Conservation (phyloP, 2,329 filamentous ascomycete species). For the Aspergillus ibericus region DNA sequence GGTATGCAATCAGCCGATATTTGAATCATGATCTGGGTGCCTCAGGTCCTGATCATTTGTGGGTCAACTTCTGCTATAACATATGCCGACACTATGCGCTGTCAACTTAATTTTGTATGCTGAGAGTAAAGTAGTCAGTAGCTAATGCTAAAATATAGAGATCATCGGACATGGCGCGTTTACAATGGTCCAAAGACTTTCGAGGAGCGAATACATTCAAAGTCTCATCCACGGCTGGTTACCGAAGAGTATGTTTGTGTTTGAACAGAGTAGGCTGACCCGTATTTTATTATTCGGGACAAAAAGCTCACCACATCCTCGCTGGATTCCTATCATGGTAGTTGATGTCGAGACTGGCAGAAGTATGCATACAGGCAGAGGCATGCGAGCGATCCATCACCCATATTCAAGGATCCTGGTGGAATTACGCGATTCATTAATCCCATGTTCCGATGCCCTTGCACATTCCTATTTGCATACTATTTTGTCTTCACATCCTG, state of each 20-base stretch:
- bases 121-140: too few species aligned
- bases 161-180: too few species aligned
- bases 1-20: too few species aligned
- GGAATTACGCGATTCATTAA: background rate
- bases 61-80: too few species aligned
- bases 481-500: background rate
- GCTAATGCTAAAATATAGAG: too few species aligned
- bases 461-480: background rate
- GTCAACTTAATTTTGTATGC: too few species aligned
- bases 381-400: slow-evolving; percentile 1
- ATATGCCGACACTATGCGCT: too few species aligned
- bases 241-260: too few species aligned
- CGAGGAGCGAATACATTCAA: too few species aligned
- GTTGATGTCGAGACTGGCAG: background rate
- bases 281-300: background rate
- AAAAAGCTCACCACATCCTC: background rate
- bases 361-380: background rate
- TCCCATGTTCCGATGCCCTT: background rate
- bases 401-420: background rate
- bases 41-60: too few species aligned
- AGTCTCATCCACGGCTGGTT: too few species aligned
- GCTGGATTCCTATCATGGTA: background rate
- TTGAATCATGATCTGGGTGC: background rate
- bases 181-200: too few species aligned
- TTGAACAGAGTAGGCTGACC: background rate